These are phyloP conservation scores for Ceratobasidium sp. DNA, from an alignment of 1,284 basidiomycete species.

Conservation along the genomic window DNA sequence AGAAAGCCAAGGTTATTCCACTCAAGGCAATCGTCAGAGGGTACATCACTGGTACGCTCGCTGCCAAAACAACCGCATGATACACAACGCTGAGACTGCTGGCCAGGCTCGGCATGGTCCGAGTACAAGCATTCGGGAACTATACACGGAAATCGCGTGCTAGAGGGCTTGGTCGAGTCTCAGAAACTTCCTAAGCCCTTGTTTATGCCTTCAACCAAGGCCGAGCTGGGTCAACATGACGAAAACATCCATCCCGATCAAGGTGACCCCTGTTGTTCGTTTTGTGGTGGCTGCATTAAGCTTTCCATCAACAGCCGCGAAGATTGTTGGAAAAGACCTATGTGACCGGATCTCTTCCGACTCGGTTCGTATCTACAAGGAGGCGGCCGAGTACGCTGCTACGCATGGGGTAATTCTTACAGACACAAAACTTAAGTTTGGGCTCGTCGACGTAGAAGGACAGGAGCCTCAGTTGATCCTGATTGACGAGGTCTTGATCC, in stretches of 20 bases:
- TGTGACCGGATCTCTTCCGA: constrained; percentile 71
- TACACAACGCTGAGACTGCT: constrained; percentile 1
- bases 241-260: constrained; percentile 96
- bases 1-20: constrained; percentile 89
- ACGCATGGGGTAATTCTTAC: constrained; percentile 93
- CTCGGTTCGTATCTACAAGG: constrained; percentile 78
- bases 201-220: constrained; percentile 98
- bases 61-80: constrained; percentile 50
- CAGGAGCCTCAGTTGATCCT: constrained; percentile 75
- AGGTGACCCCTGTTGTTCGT: constrained; percentile 62
- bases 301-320: constrained; percentile 62
- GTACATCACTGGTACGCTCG: constrained; percentile 85
- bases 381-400: constrained; percentile 83
- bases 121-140: constrained; percentile 93
- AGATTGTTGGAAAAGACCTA: constrained; percentile 75
- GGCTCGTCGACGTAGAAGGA: constrained; percentile 63
- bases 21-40: constrained; percentile 98
- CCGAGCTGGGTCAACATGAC: constrained; percentile 93
- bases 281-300: not conserved
- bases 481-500: constrained; percentile 96
- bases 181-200: constrained; percentile 85
- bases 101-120: constrained; percentile 89
- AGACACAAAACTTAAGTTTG: constrained; percentile 95
- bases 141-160: constrained; percentile 87
- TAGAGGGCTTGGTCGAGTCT: constrained; percentile 85